Base-by-base conservation (phyloP, 805 yeast species). In the Barnettozyma wickerhamii region DNA sequence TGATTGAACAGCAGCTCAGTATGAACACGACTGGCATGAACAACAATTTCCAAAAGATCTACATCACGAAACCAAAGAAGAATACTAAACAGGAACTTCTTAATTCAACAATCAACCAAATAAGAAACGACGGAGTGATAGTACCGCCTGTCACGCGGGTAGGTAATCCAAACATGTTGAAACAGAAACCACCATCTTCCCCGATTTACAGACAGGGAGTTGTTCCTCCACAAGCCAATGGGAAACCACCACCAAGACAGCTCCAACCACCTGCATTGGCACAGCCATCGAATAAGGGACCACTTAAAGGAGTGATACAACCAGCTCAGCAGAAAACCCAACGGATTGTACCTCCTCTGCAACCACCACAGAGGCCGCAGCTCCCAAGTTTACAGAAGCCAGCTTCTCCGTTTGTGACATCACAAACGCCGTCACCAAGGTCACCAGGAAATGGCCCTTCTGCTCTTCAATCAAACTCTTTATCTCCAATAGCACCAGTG, bases 1-100 rank as follows among this genome's bases (percentile, higher is more conserved):
- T 62, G 27, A 31, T 59, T 5, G 62, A 65, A 44, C 58, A 55
- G 19, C 48, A 43, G 19, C 42, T 51, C n/a, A n/a, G n/a, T n/a
- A n/a, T n/a, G 19, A 47, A 49, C 14, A 47, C 52, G 32, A 48
- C 46, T 14, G 26, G 12, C 26, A 23, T 23, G 26, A 42, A 40
- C 0, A 35, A 41, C 10, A 48, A 48, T 14, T 34, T 48, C 21
- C 44, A 40, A 14, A 50, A 47, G 35, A 34, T 51, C 12, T 33
- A 47, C n/a, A 51, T 50, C 36, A 53, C 52, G 32, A 33, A 45
- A 12, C 56, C 58, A 7, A 41, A 55, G 18, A 43, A 52, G 14
- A 41, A 54, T 12, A 49, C 45, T 10, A 56, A 53, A 42, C 47
- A 53, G 27, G 55, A 55, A 21, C 23, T 54, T 15, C 19, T 56